Conservation (phyloP, 2,329 filamentous ascomycete species). For the Tolypocladium ovalisporum region DNA sequence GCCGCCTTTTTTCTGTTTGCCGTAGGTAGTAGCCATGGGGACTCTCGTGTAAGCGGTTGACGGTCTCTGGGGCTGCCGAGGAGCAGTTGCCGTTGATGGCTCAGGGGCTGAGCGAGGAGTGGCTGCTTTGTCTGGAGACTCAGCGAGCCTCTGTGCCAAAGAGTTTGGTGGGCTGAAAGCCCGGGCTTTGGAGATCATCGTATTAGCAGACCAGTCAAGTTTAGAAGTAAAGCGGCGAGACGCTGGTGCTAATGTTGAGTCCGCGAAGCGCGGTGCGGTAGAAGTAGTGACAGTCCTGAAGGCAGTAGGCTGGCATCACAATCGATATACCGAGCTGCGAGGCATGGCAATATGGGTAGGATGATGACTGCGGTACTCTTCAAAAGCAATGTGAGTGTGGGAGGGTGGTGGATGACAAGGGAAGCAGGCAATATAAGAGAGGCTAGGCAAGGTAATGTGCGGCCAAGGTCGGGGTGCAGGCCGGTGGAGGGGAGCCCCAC, state of each 20-base stretch:
- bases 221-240: constrained; percentile 66
- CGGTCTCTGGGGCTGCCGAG: constrained; percentile 8
- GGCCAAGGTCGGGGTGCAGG: background rate
- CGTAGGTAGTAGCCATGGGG: constrained; percentile 42
- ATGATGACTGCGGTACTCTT: background rate
- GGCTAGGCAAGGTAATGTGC: background rate
- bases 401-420: background rate
- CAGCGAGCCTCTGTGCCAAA: constrained; percentile 57
- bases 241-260: constrained; percentile 67
- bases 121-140: constrained; percentile 20
- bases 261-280: constrained; percentile 82
- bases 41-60: constrained; percentile 26
- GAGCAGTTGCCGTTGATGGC: constrained; percentile 11
- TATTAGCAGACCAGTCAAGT: constrained; percentile 14
- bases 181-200: constrained; percentile 26
- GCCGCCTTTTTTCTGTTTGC: constrained; percentile 49
- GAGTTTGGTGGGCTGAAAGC: constrained; percentile 53
- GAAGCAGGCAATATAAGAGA: background rate
- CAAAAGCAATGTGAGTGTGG: background rate
- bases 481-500: background rate
- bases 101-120: constrained; percentile 30
- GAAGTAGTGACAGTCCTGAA: constrained; percentile 88
- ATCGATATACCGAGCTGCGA: constrained; percentile 12
- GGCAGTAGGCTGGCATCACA: constrained; percentile 71
- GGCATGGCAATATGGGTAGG: background rate